Conservation (phyloP, 768 basidiomycete species). For the Termitomyces eurrhizus region DNA sequence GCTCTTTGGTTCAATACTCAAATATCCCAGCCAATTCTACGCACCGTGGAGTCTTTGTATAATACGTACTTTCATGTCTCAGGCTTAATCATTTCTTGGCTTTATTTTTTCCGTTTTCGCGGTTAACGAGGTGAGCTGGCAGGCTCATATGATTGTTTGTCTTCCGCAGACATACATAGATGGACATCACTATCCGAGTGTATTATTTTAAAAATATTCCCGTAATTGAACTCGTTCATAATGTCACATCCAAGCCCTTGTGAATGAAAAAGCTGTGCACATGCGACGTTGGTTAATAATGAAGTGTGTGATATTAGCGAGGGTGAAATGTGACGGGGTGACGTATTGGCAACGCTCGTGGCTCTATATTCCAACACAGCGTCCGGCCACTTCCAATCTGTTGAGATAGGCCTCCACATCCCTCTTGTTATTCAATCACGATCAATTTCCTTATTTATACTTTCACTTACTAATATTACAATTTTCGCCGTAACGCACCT, state of each 20-base stretch:
- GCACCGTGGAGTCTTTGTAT: constrained; percentile 5
- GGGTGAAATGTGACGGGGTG: neutral
- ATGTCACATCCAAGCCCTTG: neutral
- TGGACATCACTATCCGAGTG: constrained; percentile 11
- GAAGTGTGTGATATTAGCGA: constrained; percentile 1
- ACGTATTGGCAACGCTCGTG: too few relatives aligned
- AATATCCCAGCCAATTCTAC: constrained; percentile 1
- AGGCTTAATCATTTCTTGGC: neutral
- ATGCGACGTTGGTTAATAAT: neutral
- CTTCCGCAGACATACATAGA: neutral
- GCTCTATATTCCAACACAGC: constrained; percentile 14
- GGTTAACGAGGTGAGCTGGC: neutral
- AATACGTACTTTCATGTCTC: neutral
- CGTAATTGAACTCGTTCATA: constrained; percentile 1
- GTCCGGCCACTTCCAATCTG: constrained; percentile 82
- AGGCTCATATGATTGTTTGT: neutral
- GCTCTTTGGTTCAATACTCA: constrained; percentile 7
- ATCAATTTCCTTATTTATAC: too few relatives aligned
- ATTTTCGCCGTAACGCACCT: too few relatives aligned
- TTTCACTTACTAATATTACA: too few relatives aligned
- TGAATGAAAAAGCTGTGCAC: constrained; percentile 3
- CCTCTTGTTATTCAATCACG: too few relatives aligned
- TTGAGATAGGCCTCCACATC: too few relatives aligned
- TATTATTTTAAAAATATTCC: neutral
- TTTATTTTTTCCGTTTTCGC: neutral